These are phyloP conservation scores for Polyporus arcularius DNA, from an alignment of 768 basidiomycete genomes.

Conservation along the genomic window DNA sequence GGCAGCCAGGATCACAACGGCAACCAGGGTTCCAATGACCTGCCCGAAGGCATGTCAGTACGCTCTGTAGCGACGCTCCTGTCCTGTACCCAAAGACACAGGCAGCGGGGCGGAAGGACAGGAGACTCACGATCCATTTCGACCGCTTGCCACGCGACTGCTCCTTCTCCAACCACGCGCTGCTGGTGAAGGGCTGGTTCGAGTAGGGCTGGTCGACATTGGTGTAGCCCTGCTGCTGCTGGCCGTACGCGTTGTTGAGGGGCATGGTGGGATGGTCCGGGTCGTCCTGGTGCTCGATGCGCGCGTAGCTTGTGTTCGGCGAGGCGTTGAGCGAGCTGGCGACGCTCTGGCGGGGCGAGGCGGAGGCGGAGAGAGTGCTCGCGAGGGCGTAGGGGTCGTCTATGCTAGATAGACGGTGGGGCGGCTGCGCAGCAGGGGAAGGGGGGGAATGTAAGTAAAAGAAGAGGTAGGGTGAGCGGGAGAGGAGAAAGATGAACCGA, in stretches of 20 bases:
- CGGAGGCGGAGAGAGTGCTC: constrained; percentile 15
- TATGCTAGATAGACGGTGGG: constrained; percentile 34
- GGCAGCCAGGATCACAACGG: constrained; percentile 52
- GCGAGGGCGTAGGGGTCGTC: constrained; percentile 39
- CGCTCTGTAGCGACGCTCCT: not conserved
- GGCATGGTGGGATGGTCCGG: constrained; percentile 16
- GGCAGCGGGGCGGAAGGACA: not conserved
- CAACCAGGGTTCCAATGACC: constrained; percentile 53
- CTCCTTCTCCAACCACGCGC: constrained; percentile 44
- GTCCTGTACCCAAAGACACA: not conserved
- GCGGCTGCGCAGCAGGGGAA: constrained; percentile 34
- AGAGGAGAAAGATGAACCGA: constrained; percentile 7
- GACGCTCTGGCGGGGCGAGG: constrained; percentile 22
- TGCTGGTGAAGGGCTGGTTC: constrained; percentile 30
- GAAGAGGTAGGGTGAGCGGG: not conserved
- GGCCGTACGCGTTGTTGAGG: constrained; percentile 22
- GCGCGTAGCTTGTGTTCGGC: constrained; percentile 19
- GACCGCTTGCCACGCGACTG: constrained; percentile 34
- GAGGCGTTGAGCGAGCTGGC: constrained; percentile 9
- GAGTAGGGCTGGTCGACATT: constrained; percentile 32
- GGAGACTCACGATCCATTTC: constrained; percentile 56
- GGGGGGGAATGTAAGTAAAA: constrained; percentile 1
- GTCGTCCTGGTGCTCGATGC: constrained; percentile 21
- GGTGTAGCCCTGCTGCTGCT: constrained; percentile 29
- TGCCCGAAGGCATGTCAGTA: constrained; percentile 26